Conservation (phyloP, 1,284 basidiomycete genomes). For the Erythrobasidium hasegawianum region DNA sequence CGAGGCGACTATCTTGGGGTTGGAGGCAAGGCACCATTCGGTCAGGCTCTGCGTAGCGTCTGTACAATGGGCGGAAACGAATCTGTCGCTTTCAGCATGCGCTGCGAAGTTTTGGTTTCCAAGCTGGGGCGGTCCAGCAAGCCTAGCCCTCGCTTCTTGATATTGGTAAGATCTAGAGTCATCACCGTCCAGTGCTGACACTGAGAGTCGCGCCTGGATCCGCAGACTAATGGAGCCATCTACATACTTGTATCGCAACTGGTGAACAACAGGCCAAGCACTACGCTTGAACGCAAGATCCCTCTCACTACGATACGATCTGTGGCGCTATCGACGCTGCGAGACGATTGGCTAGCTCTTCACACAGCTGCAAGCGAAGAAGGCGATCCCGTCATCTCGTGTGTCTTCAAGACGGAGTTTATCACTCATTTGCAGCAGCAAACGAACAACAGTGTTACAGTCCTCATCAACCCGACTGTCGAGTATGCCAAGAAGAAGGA, state of each 20-base stretch:
- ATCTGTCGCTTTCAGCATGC: conserved; percentile 79
- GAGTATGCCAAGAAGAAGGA: conserved; percentile 96
- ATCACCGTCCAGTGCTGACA: too few species aligned
- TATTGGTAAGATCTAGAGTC: too few species aligned
- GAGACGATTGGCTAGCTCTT: conserved; percentile 92
- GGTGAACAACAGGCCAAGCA: conserved; percentile 63
- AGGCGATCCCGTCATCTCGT: conserved; percentile 90
- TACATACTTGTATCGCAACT: conserved; percentile 71
- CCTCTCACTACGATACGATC: conserved; percentile 79
- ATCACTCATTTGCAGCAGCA: conserved; percentile 74
- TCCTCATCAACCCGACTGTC: conserved; percentile 73
- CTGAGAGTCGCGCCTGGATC: too few species aligned
- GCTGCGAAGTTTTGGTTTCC: conserved; percentile 78
- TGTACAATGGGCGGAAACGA: conserved; percentile 68
- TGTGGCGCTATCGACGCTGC: conserved; percentile 78
- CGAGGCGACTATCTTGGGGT: conserved; percentile 95
- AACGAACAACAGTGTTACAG: conserved; percentile 70
- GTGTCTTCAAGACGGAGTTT: conserved; percentile 95
- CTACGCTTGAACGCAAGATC: conserved; percentile 79
- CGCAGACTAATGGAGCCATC: conserved; percentile 82
- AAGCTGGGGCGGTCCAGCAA: conserved; percentile 85
- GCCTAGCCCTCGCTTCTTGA: conserved; percentile 82
- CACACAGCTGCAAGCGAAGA: conserved; percentile 76
- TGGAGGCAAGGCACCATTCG: conserved; percentile 71
- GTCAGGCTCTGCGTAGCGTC: conserved; percentile 69